A percentile compares a stretch with the other conserved stretches of the same genome.
These are phyloP conservation scores for Sclerotinia glacialis DNA, from an alignment of 2,329 filamentous ascomycete species.

Conservation along the genomic window DNA sequence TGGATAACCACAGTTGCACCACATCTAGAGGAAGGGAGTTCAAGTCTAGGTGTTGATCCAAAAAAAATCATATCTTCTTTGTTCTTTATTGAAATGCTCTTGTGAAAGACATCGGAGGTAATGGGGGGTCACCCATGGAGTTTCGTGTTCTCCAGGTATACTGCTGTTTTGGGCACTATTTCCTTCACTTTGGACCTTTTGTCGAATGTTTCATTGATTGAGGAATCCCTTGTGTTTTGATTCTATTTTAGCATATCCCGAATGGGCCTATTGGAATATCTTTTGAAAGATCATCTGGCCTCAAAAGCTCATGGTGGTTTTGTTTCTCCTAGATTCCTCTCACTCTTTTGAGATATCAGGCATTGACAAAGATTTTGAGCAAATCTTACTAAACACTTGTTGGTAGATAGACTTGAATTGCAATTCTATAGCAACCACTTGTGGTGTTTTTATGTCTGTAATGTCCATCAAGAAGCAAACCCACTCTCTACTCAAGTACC, in stretches of 20 bases:
- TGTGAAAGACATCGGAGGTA: neutral
- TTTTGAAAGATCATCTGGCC: neutral
- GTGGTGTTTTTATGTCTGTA: neutral
- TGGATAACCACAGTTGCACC: neutral
- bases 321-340: neutral
- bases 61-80: neutral
- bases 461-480: neutral
- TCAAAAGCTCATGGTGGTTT: neutral
- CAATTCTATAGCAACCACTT: neutral
- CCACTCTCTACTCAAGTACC: neutral
- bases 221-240: neutral
- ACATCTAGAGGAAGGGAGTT: neutral
- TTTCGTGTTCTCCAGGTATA: neutral
- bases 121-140: neutral
- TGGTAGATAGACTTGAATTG: neutral
- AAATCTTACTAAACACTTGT: neutral
- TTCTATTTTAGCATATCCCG: neutral
- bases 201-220: neutral
- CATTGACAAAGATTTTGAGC: neutral
- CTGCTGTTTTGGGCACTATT: neutral
- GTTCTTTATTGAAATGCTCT: neutral
- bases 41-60: too few species aligned
- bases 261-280: neutral
- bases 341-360: conserved; percentile 4
- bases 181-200: neutral